phyloP scores from a whole-genome alignment of 192 early-diverging fungal species.

The Coemansia sp. region DNA sequence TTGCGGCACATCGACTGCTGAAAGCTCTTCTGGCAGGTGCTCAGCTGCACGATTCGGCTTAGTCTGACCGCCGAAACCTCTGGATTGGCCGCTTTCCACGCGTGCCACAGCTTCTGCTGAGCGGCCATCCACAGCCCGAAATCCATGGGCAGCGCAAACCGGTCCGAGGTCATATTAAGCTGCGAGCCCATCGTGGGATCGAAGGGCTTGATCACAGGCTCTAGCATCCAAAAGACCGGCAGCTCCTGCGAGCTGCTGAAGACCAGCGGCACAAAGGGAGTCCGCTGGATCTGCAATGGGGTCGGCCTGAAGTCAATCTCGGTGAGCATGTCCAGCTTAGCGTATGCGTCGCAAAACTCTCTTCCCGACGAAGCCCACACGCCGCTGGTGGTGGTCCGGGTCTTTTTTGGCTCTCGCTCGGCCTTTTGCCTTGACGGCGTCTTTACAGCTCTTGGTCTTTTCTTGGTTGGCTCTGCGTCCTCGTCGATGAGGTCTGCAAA shows the following conservation, averaged over 20 bases:
- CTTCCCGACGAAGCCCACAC: too few relatives aligned
- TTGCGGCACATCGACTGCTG: slow-evolving; percentile 14
- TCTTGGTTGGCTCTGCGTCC: background rate
- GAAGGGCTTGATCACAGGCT: background rate
- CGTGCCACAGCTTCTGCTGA: background rate
- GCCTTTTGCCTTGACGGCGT: background rate
- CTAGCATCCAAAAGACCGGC: background rate
- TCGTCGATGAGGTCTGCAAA: background rate
- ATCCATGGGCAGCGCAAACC: background rate
- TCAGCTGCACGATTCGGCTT: background rate
- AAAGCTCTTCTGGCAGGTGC: background rate
- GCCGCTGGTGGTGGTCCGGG: too few relatives aligned
- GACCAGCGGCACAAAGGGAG: background rate
- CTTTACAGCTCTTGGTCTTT: background rate
- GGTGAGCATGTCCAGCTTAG: background rate
- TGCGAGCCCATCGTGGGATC: background rate
- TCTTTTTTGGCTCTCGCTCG: too few relatives aligned
- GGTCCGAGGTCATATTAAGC: background rate
- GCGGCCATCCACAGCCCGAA: background rate
- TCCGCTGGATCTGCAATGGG: background rate
- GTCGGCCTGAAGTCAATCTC: background rate
- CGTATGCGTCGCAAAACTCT: too few relatives aligned
- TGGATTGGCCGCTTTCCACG: background rate
- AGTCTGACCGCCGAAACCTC: background rate
- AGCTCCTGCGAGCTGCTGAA: background rate